Evolutionary conservation across 495 filamentous ascomycete species (phyloP).

Genomic region (Penicillium roqueforti): DNA sequence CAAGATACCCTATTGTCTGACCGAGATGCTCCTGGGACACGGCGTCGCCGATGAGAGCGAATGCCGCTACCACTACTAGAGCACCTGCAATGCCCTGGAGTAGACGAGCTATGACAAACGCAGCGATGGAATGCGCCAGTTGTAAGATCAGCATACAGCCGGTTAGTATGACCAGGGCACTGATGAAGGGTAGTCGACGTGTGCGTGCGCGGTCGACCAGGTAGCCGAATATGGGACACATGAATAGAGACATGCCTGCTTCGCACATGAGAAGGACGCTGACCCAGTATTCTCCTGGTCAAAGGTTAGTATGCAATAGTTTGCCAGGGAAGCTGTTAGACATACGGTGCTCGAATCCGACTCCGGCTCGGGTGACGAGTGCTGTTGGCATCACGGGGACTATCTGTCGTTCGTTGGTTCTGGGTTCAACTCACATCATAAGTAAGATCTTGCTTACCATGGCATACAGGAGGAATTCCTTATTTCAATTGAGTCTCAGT

Average conservation of each 20-base stretch:
- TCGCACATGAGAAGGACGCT: conserved; percentile 55
- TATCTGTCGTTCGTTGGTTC: conserved; percentile 25
- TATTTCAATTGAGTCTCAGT: neutral
- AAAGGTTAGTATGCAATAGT: neutral
- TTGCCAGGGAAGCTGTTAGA: neutral
- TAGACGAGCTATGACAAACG: conserved; percentile 54
- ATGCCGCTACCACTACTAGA: conserved; percentile 59
- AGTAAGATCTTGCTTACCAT: conserved; percentile 21
- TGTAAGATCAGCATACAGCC: conserved; percentile 56
- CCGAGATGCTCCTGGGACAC: conserved; percentile 55
- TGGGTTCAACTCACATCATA: neutral
- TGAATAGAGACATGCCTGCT: conserved; percentile 53
- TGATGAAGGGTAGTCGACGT: conserved; percentile 53
- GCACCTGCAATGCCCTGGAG: conserved; percentile 60
- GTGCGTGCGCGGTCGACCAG: conserved; percentile 49
- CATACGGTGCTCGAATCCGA: conserved; percentile 52
- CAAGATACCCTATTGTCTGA: conserved; percentile 47
- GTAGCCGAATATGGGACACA: conserved; percentile 53
- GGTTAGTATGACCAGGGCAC: conserved; percentile 52
- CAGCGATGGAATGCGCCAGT: conserved; percentile 44
- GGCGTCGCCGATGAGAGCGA: conserved; percentile 57
- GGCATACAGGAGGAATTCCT: conserved; percentile 45
- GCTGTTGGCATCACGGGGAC: conserved; percentile 63
- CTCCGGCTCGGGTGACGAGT: conserved; percentile 46
- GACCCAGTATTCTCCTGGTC: conserved; percentile 32